Evolutionary conservation across 2,329 filamentous ascomycete species (phyloP), one percentile per base, ranked within the genome.

Genomic region (Hymenotorrendiella dingleyae): DNA sequence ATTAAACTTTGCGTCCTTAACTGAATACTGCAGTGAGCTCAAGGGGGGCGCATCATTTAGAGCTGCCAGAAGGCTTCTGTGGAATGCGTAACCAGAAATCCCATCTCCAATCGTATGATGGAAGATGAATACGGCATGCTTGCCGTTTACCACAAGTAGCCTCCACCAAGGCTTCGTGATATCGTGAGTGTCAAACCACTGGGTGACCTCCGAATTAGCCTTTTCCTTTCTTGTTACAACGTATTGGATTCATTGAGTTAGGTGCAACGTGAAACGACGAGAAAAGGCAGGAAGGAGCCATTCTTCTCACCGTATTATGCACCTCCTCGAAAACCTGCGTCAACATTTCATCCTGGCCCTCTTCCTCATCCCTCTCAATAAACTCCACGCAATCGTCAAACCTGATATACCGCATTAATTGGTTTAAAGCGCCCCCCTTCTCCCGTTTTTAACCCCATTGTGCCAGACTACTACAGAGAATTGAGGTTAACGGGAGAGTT

Each of bases 111-210:
- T 50, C 4, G 24, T 38, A 34, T 48, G 45, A 21, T 50, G 47
- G 16, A 28, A 45, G 11, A 47, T 35, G 12, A 48, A 50, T 6
- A 47, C 26, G 4, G 21, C 46, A 17, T 22, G 24, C 5, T n/a
- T 22, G 10, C 32, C 36, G 21, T 43, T 48, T 3, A 46, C 22
- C 21, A 50, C 30, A 26, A 47, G 4, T 5, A 50, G 17, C 20
- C 30, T 48, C 51, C 51, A 54, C 51, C 51, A 54, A n/a, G 48
- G 45, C 17, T 47, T 47, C 12, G 40, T 43, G 4, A 16, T 43
- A 32, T 47, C 42, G 8, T 42, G 12, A 5, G 43, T 45, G 23
- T 52, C 41, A 22, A 52, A 49, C 51, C 51, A 54, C n/a, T n/a
- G n/a, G n/a, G n/a, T n/a, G n/a, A n/a, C n/a, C n/a, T n/a, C n/a